A percentile compares a stretch with the other conserved stretches of the same genome.
Evolutionary conservation across 805 yeast species (phyloP).

Genomic region (Blastobotrys peoriensis): DNA sequence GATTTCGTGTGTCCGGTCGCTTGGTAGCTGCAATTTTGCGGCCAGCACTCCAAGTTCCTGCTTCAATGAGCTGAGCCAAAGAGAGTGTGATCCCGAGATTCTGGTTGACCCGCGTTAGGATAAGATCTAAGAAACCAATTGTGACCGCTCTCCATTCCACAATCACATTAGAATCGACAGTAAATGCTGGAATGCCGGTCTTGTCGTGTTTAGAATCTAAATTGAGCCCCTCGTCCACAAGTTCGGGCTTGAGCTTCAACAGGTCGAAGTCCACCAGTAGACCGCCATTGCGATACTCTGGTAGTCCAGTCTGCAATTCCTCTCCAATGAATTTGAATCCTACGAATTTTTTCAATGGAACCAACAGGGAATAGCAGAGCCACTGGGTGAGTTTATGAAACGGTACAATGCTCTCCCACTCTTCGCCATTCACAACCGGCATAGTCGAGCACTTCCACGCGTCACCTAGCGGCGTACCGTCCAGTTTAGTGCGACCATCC

Average conservation of each 20-base stretch:
- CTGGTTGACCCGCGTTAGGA: slow-evolving; percentile 47
- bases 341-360: slow-evolving; percentile 41
- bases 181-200: slow-evolving; percentile 42
- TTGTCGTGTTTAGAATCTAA: slow-evolving; percentile 11
- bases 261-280: slow-evolving; percentile 52
- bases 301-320: slow-evolving; percentile 47
- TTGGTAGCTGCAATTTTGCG: slow-evolving; percentile 49
- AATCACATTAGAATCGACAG: slow-evolving; percentile 52
- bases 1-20: slow-evolving; percentile 48
- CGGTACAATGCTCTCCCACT: slow-evolving; percentile 43
- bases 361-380: slow-evolving; percentile 55
- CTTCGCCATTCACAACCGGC: slow-evolving; percentile 28
- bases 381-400: slow-evolving; percentile 65
- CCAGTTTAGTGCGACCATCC: slow-evolving; percentile 44
- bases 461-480: slow-evolving; percentile 53
- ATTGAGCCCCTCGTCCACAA: slow-evolving; percentile 13
- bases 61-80: slow-evolving; percentile 58
- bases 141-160: slow-evolving; percentile 66
- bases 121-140: slow-evolving; percentile 48
- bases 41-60: slow-evolving; percentile 66
- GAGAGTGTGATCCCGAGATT: slow-evolving; percentile 34
- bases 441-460: slow-evolving; percentile 43
- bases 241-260: slow-evolving; percentile 40
- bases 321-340: slow-evolving; percentile 40
- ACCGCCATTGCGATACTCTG: slow-evolving; percentile 63